Evolutionary conservation across 805 yeast species (phyloP).

Genomic region (Saturnispora diversa): DNA sequence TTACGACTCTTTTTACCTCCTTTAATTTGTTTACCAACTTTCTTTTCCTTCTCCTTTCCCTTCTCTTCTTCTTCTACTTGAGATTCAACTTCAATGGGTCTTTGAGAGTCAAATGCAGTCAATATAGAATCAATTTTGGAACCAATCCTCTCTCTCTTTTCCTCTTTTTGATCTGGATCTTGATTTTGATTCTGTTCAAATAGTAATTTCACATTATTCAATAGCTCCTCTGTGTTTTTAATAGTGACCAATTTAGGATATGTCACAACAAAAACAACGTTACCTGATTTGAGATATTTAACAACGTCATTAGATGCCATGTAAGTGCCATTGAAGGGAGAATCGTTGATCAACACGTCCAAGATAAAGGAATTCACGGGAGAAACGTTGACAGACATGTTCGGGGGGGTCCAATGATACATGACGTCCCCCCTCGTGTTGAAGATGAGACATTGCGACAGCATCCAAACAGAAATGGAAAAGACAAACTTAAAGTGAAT

Average conservation of each 20-base stretch:
- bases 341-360: conserved; percentile 39
- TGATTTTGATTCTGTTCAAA: too few species aligned
- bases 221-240: conserved; percentile 25
- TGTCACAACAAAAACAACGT: conserved; percentile 36
- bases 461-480: conserved; percentile 4
- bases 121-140: conserved; percentile 1
- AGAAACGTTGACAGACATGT: not conserved
- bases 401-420: not conserved
- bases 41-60: conserved; percentile 5
- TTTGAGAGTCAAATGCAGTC: conserved; percentile 1
- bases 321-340: conserved; percentile 21
- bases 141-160: not conserved
- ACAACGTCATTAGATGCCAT: conserved; percentile 3
- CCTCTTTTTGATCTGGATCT: too few species aligned
- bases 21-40: conserved; percentile 2
- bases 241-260: conserved; percentile 32
- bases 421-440: conserved; percentile 4
- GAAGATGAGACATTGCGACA: conserved; percentile 8
- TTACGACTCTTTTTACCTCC: conserved; percentile 40
- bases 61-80: conserved; percentile 13
- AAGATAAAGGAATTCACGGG: conserved; percentile 37
- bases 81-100: conserved; percentile 19
- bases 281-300: not conserved
- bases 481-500: too few species aligned
- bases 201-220: conserved; percentile 20